A percentile compares a stretch with the other conserved stretches of the same genome.
These are phyloP conservation scores for Acer campestre DNA, from an alignment of 345 rosid genomes.

Conservation along the genomic window DNA sequence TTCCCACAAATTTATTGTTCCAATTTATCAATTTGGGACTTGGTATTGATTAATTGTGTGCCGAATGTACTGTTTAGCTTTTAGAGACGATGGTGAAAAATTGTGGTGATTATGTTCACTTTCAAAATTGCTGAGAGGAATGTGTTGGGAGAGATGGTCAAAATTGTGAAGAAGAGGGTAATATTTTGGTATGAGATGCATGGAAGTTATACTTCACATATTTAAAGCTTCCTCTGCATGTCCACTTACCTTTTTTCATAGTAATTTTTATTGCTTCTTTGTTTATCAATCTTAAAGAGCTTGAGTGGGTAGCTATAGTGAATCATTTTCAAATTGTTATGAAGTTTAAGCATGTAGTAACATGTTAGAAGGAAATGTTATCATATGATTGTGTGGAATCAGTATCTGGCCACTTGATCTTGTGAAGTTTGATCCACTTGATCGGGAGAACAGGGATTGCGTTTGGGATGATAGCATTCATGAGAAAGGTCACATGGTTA, in stretches of 20 bases:
- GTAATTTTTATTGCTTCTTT: not conserved
- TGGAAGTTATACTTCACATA: not conserved
- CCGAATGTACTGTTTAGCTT: slow-evolving; percentile 48
- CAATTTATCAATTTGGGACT: slow-evolving; percentile 1
- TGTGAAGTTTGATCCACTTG: not conserved
- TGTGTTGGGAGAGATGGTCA: slow-evolving; percentile 84
- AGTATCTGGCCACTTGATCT: not conserved
- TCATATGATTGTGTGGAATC: not conserved
- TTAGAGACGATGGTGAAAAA: slow-evolving; percentile 97
- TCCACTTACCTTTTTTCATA: too few relatives aligned
- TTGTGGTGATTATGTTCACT: slow-evolving; percentile 88
- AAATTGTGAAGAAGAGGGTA: slow-evolving; percentile 86
- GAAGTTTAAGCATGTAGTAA: slow-evolving; percentile 5
- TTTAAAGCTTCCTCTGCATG: not conserved
- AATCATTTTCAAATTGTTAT: not conserved
- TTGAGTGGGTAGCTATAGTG: not conserved
- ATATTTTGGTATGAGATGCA: slow-evolving; percentile 1
- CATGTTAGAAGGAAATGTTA: not conserved
- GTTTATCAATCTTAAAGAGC: not conserved
- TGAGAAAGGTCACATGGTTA: not conserved
- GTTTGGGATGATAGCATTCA: not conserved
- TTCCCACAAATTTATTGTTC: slow-evolving; percentile 1
- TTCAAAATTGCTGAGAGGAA: slow-evolving; percentile 85
- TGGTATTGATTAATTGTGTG: slow-evolving; percentile 11
- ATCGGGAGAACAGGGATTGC: not conserved